Conservation (phyloP, 1,284 basidiomycete genomes). For the Papiliotrema flavescens region DNA sequence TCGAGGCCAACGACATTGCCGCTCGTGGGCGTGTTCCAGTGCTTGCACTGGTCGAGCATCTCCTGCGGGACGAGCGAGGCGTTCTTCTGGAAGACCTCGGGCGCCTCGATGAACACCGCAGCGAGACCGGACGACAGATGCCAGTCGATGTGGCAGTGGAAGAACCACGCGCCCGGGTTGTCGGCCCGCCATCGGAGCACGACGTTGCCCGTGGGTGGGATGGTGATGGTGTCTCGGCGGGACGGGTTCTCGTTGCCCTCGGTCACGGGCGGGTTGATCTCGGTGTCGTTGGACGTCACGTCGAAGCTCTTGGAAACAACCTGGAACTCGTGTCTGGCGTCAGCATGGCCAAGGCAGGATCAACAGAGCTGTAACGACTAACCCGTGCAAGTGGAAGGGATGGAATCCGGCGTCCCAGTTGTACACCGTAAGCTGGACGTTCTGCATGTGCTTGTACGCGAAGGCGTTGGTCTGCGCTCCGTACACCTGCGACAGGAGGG, state of each 20-base stretch:
- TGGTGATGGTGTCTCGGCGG: conserved; percentile 62
- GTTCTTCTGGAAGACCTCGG: conserved; percentile 40
- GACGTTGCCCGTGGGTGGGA: conserved; percentile 50
- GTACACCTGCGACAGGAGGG: conserved; percentile 66
- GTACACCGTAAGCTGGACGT: conserved; percentile 74
- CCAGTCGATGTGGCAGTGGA: conserved; percentile 43
- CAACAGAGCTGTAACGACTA: not conserved
- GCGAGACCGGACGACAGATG: conserved; percentile 46
- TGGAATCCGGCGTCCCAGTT: conserved; percentile 62
- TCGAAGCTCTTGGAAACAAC: conserved; percentile 69
- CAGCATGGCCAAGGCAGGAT: not conserved
- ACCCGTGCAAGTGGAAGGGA: conserved; percentile 52
- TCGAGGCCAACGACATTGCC: conserved; percentile 61
- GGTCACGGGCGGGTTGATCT: conserved; percentile 72
- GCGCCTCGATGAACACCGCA: conserved; percentile 48
- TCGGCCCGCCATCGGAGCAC: conserved; percentile 52
- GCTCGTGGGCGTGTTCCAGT: conserved; percentile 57
- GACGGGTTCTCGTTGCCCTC: conserved; percentile 78
- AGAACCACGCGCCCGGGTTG: conserved; percentile 56
- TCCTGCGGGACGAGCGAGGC: conserved; percentile 28
- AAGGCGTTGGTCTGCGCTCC: conserved; percentile 66
- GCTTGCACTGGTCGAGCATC: conserved; percentile 64
- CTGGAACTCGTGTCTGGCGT: conserved; percentile 68
- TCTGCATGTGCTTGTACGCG: conserved; percentile 68
- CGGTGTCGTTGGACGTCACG: conserved; percentile 70